Base-by-base conservation (phyloP, 139 green algal species). In the Helicosporidium sp. region DNA sequence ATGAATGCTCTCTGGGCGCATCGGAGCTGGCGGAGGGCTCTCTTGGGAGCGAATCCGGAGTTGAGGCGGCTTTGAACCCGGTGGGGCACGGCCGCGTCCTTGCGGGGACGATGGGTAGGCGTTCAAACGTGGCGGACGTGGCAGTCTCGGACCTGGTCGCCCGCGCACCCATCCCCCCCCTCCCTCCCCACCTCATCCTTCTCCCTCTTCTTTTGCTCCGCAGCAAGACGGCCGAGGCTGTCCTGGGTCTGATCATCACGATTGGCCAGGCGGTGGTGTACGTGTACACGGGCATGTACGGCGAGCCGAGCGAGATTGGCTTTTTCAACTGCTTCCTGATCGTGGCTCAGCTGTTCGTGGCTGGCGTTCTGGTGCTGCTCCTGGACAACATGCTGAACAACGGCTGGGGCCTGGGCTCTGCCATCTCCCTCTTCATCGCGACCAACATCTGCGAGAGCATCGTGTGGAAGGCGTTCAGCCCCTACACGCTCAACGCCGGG, bases 391-490 rank as follows among this genome's bases (percentile, higher is more conserved):
- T 99, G 57, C 72, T 99, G 46, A 75, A 90, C 55, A 86, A 95
- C 64, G 90, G 90, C 43, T 96, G 95, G 61, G 90, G 90, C 44
- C 68, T 99, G 22, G 90, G 90, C 26, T 93, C 78, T 18, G 90
- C 84, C 44, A 99, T 97, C 56, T 95, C 84, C 18, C 82, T 99
- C 31, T 99, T 99, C 78, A 99, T 99, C 51, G 90, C 90, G 55
- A 97, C 90, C 52, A 99, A 99, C 77, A 96, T 97, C 61, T 99
- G 90, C 70, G 90, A 99, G 65, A 83, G 54, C 52, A 96, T 99
- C 67, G 88, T 97, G 71, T 99, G 90, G 90, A 96, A 97, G 74
- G 83, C 90, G 7, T 97, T 97, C 78, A 52, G 52, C 51, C 71
- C 71, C 48, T 69, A 69, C 49, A 69, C 61, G 6, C 43, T 69